phyloP scores from a whole-genome alignment of 352 stramenopile species.

The Phytophthora hybrid region DNA sequence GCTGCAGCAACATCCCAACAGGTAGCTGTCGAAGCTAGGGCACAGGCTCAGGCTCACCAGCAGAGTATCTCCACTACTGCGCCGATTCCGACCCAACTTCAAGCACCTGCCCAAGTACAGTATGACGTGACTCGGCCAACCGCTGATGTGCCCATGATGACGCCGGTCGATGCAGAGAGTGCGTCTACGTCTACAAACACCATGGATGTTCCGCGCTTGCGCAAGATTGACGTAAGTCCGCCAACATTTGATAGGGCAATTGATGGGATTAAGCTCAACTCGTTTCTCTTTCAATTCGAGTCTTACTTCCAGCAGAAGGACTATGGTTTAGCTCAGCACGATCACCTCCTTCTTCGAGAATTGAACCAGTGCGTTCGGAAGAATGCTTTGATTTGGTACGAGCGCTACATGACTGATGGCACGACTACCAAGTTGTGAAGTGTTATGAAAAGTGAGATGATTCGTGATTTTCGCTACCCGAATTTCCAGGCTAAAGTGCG shows the following conservation, averaged over 20 bases:
- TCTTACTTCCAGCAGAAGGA: slow-evolving; percentile 11
- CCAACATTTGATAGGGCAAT: slow-evolving; percentile 14
- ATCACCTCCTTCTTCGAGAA: slow-evolving; percentile 2
- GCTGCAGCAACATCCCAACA: not conserved
- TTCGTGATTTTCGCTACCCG: no score
- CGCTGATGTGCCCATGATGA: not conserved
- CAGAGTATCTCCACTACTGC: not conserved
- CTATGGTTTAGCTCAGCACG: not conserved
- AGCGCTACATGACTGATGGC: no score
- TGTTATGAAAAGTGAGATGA: no score
- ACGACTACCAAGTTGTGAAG: no score
- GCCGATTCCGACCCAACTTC: not conserved
- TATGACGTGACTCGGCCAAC: not conserved
- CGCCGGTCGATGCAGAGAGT: no score
- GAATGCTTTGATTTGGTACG: no score
- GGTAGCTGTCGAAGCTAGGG: not conserved
- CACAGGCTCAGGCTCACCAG: not conserved
- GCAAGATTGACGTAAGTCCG: slow-evolving; percentile 14
- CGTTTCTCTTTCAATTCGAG: slow-evolving; percentile 13
- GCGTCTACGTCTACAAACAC: no score
- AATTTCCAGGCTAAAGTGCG: no score
- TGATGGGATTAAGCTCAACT: slow-evolving; percentile 18
- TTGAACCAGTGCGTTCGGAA: no score
- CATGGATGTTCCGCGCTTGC: not conserved
- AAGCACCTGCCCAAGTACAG: no score